These are phyloP conservation scores for Trypanosoma conorhini DNA, from an alignment of 208 protist species.

Conservation along the genomic window DNA sequence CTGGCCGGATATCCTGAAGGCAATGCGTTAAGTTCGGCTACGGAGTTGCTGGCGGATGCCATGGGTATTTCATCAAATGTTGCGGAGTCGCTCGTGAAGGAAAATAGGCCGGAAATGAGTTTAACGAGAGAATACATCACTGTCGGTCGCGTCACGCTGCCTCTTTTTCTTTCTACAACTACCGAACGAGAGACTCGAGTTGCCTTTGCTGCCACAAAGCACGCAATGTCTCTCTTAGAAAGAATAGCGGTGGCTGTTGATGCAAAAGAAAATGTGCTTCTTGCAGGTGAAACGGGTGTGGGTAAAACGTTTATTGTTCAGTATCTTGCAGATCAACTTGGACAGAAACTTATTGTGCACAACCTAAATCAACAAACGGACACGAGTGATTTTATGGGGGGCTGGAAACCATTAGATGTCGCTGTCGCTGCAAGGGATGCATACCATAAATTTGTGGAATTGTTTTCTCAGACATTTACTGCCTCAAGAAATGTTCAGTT, in stretches of 20 bases:
- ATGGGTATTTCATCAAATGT: constrained; percentile 65
- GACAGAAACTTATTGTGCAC: constrained; percentile 94
- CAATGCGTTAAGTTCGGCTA: constrained; percentile 38
- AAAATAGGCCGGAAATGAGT: constrained; percentile 63
- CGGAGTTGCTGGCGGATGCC: constrained; percentile 47
- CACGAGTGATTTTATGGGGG: constrained; percentile 98
- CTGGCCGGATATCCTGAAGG: constrained; percentile 66
- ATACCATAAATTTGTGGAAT: constrained; percentile 85
- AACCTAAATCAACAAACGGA: constrained; percentile 99
- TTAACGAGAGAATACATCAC: constrained; percentile 47
- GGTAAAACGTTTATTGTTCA: constrained; percentile 95
- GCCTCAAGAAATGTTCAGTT: constrained; percentile 78
- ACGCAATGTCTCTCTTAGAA: constrained; percentile 95
- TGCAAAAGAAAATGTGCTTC: constrained; percentile 95
- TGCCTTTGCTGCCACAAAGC: constrained; percentile 95
- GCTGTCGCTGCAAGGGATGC: constrained; percentile 60
- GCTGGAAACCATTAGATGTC: constrained; percentile 99
- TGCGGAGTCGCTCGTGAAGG: constrained; percentile 62
- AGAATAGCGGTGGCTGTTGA: constrained; percentile 91
- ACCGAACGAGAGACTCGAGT: constrained; percentile 57
- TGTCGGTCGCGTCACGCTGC: constrained; percentile 63
- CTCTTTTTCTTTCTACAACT: constrained; percentile 36
- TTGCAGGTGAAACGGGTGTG: constrained; percentile 99
- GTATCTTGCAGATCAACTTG: constrained; percentile 88
- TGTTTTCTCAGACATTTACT: constrained; percentile 96